Evolutionary conservation across 768 basidiomycete species (phyloP).

Genomic region (Trametes maxima): DNA sequence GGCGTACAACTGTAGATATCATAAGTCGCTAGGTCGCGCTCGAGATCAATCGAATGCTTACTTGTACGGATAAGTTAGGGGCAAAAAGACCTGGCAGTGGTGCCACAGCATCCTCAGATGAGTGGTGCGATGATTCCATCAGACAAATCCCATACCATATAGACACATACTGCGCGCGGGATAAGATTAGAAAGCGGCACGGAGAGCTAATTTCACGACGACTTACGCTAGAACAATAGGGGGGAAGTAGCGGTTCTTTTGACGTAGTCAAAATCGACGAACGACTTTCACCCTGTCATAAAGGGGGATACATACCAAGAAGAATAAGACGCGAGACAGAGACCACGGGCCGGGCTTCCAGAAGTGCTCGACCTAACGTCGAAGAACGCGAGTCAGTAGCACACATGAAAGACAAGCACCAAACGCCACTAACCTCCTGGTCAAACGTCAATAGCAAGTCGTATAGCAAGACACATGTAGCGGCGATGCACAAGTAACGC

Average conservation of each 20-base stretch:
- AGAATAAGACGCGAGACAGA: slow-evolving; percentile 24
- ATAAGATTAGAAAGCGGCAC: background rate
- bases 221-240: slow-evolving; percentile 15
- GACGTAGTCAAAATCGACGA: background rate
- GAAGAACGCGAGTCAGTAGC: background rate
- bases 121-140: background rate
- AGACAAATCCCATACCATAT: background rate
- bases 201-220: background rate
- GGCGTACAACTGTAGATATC: slow-evolving; percentile 2
- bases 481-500: slow-evolving; percentile 17
- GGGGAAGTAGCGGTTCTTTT: slow-evolving; percentile 25
- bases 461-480: slow-evolving; percentile 10
- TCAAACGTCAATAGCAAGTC: slow-evolving; percentile 19
- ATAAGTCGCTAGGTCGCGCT: background rate
- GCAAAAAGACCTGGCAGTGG: background rate
- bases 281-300: background rate
- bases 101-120: background rate
- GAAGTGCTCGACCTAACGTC: slow-evolving; percentile 21
- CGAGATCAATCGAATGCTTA: background rate
- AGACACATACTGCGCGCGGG: background rate
- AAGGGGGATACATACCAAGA: slow-evolving; percentile 12
- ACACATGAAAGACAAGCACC: too few species aligned
- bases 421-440: slow-evolving; percentile 14
- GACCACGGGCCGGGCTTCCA: slow-evolving; percentile 24
- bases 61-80: slow-evolving; percentile 6